Percentiles rank a stretch among this genome's conserved stretches.
Conservation (phyloP, 2,329 filamentous ascomycete species). For the Colletotrichum costaricense region DNA sequence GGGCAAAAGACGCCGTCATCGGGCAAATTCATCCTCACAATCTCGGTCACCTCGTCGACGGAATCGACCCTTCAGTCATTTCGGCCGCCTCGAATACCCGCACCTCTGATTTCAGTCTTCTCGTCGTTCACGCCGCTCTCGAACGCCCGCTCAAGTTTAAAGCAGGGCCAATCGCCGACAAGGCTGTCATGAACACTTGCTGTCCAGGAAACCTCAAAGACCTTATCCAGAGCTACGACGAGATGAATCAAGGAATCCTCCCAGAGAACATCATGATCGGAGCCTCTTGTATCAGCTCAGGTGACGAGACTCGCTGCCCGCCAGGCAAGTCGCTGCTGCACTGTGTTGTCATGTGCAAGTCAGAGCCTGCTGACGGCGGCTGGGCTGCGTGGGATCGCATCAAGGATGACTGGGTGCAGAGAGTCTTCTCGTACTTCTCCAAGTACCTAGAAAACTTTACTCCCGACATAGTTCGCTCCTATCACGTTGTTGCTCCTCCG, state of each 20-base stretch:
- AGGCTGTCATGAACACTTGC: neutral
- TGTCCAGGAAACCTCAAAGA: neutral
- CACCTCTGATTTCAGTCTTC: neutral
- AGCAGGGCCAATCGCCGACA: neutral
- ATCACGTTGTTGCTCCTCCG: constrained; percentile 4
- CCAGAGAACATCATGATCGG: neutral
- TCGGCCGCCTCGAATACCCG: neutral
- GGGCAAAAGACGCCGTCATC: neutral
- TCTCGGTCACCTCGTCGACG: neutral
- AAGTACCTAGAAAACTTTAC: constrained; percentile 10
- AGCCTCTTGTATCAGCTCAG: neutral
- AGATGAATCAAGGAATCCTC: neutral
- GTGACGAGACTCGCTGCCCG: neutral
- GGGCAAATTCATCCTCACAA: neutral
- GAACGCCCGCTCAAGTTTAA: neutral
- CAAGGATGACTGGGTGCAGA: constrained; percentile 4
- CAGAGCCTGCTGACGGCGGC: constrained; percentile 2
- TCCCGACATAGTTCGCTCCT: constrained; percentile 11
- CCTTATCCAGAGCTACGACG: neutral
- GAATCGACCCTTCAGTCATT: neutral
- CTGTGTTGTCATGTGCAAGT: constrained; percentile 15
- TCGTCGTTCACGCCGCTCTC: neutral
- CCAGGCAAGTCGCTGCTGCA: constrained; percentile 10
- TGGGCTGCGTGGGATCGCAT: constrained; percentile 5
- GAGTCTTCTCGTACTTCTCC: neutral